Evolutionary conservation across 2,329 filamentous ascomycete genomes (phyloP).

Genomic region (Dactylellina parvicollis): DNA sequence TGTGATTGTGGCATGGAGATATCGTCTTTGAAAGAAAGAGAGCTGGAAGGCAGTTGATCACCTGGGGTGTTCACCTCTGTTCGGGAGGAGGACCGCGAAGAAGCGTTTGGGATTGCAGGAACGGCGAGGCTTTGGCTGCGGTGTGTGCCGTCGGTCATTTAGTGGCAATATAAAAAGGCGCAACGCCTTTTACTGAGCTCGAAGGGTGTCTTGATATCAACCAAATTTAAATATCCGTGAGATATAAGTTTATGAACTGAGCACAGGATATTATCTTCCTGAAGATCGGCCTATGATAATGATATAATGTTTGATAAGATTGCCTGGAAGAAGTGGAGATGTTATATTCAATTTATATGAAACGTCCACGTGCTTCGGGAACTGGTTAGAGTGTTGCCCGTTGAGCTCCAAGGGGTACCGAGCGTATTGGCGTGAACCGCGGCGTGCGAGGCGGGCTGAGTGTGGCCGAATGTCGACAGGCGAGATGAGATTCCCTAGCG

Average conservation of each 20-base stretch:
- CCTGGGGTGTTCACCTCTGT: slow-evolving; percentile 25
- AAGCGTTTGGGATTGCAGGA: slow-evolving; percentile 1
- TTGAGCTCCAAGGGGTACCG: slow-evolving; percentile 10
- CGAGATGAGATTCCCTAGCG: not conserved
- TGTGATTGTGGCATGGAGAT: slow-evolving; percentile 30
- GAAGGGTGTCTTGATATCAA: no score
- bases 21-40: slow-evolving; percentile 28
- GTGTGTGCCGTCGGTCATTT: slow-evolving; percentile 20
- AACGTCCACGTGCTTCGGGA: no score
- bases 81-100: slow-evolving; percentile 24
- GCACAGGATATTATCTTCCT: no score
- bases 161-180: no score
- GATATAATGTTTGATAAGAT: no score
- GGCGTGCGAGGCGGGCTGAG: not conserved
- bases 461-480: not conserved
- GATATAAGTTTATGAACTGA: no score
- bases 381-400: not conserved
- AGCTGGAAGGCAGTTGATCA: slow-evolving; percentile 12
- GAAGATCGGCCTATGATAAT: no score
- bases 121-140: slow-evolving; percentile 19
- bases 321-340: not conserved
- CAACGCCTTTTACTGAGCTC: no score
- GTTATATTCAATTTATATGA: slow-evolving; percentile 14
- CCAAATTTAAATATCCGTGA: no score
- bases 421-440: slow-evolving; percentile 17